Percentiles rank a stretch among this genome's conserved stretches.
These are phyloP conservation scores for Toxoplasma gondii DNA, from an alignment of 169 alveolate genomes.

Conservation along the genomic window DNA sequence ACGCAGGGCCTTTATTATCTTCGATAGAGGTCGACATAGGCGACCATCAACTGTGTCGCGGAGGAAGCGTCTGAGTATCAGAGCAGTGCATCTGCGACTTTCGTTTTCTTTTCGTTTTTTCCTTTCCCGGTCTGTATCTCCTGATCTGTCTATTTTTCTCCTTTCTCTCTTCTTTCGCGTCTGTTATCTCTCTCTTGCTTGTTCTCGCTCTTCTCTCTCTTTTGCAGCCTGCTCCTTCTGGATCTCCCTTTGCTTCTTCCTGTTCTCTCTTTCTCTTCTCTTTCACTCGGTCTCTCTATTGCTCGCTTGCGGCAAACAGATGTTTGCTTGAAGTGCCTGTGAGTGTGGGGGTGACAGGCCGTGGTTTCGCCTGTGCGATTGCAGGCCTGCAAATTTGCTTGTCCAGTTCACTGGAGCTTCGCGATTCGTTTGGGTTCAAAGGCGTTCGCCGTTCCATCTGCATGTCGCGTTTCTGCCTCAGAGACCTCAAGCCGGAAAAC, in stretches of 20 bases:
- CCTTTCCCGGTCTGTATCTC: background rate
- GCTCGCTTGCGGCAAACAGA: no score
- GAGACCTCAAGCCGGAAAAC: slow-evolving; percentile 98
- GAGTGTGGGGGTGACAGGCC: background rate
- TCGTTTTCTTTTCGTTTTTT: background rate
- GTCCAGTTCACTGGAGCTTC: background rate
- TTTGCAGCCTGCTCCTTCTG: background rate
- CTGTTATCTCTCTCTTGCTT: background rate
- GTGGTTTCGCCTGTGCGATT: no score
- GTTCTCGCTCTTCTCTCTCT: background rate
- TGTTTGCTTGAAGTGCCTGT: no score
- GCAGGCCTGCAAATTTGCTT: background rate
- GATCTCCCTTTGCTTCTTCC: background rate
- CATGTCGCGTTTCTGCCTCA: background rate
- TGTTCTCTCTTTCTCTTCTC: background rate
- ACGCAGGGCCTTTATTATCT: no score
- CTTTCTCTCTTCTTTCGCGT: background rate
- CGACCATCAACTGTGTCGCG: no score
- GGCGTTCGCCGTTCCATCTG: background rate
- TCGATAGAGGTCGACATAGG: no score
- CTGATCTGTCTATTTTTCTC: background rate
- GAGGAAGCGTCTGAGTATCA: no score
- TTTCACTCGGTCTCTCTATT: no score
- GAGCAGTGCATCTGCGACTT: no score
- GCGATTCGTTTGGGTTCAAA: background rate